A percentile compares a stretch with the other conserved stretches of the same genome.
phyloP scores from a whole-genome alignment of 2,329 filamentous ascomycete genomes.

The Diaporthe citrichinensis region DNA sequence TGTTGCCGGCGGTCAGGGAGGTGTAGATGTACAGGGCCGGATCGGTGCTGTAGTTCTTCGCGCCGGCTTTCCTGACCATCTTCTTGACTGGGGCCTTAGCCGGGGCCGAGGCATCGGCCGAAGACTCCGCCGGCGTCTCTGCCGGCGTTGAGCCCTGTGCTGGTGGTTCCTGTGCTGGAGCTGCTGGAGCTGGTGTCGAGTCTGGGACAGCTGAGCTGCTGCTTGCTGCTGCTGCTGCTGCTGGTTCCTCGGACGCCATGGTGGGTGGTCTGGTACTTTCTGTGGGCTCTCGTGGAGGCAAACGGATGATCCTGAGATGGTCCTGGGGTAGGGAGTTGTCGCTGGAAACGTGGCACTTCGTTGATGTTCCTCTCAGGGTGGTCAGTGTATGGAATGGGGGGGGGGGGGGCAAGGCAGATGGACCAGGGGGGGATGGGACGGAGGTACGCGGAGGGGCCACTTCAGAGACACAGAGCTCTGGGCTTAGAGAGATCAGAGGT shows the following conservation, averaged over 20 bases:
- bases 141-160: constrained; percentile 13
- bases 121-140: neutral
- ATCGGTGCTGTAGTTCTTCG: constrained; percentile 65
- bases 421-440: constrained; percentile 21
- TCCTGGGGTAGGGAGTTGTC: neutral
- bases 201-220: constrained; percentile 21
- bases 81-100: constrained; percentile 33
- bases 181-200: constrained; percentile 28
- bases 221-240: constrained; percentile 19
- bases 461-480: constrained; percentile 16
- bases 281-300: constrained; percentile 8
- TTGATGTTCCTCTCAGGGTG: constrained; percentile 1
- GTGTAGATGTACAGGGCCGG: constrained; percentile 93
- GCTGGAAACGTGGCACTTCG: constrained; percentile 32
- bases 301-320: neutral
- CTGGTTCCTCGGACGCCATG: constrained; percentile 39
- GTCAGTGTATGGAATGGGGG: constrained; percentile 21
- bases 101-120: constrained; percentile 12
- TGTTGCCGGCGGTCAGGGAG: constrained; percentile 93
- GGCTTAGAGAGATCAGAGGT: constrained; percentile 32
- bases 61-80: constrained; percentile 28
- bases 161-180: constrained; percentile 6
- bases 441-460: constrained; percentile 8
- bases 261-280: constrained; percentile 5
- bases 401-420: neutral